Evolutionary conservation across 768 basidiomycete genomes (phyloP), one percentile per base, ranked within the genome.

Genomic region (Rickenella mellea): DNA sequence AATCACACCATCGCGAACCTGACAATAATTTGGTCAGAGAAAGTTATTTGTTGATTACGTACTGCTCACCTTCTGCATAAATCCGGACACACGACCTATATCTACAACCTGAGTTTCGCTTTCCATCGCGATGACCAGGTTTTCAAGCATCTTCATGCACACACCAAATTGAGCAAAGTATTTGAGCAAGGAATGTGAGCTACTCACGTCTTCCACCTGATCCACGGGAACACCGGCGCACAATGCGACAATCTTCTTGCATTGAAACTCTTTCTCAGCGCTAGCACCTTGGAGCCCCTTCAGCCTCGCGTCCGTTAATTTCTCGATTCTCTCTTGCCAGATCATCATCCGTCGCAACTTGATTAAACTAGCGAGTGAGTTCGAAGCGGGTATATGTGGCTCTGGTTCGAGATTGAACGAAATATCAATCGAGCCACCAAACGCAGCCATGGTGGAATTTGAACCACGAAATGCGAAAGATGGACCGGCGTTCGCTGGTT

Each of bases 211-310:
- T 59, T 96, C 94, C 40, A 98, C 84, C 59, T 83, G 80, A 53
- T 94, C 90, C 33, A 86, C 70, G 2, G 85, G 77, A 36, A 92
- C 80, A 17, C 86, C 85, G 3, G 89, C 86, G 58, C 89, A 93
- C 30, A 92, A 65, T 11, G 90, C 80, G 20, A 99, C 82, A 46
- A 98, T 81, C 64, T 80, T 92, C 64, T 86, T 83, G 66, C 88
- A 94, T 60, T 91, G 83, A 53, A 84, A 82, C 56, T 92, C 87
- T 63, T 85, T 90, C 63, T 91, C 89, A 14, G 83, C 83, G 52
- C 82, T 83, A 24, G 81, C 80, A 33, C 83, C 87, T 51, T 86
- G 78, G 48, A 93, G 60, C 25, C 69, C 68, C 54, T 73, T 71
- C 45, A 96, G 61, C 46, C 87, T 71, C 46, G 74, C 69, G 48